Evolutionary conservation across 73 alveolate species (phyloP).

Genomic region (Breviolum minutum): DNA sequence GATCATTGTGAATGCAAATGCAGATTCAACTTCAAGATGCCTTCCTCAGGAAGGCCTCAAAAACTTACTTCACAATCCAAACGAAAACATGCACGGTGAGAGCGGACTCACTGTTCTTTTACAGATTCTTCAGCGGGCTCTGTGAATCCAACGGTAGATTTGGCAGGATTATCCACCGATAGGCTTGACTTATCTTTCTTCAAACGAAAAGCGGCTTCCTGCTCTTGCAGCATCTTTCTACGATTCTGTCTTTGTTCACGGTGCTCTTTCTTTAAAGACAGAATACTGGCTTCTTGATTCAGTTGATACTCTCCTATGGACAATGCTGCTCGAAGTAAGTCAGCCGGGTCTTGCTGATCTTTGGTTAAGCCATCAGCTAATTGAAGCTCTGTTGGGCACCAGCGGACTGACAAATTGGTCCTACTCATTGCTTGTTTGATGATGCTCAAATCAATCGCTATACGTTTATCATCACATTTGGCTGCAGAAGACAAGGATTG

Average conservation of each 20-base stretch:
- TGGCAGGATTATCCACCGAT: too few relatives aligned
- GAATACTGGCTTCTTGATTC: not conserved
- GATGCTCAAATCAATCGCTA: not conserved
- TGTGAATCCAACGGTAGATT: too few relatives aligned
- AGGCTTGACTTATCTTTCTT: too few relatives aligned
- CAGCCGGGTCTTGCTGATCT: not conserved
- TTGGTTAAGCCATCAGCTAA: not conserved
- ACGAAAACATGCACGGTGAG: too few relatives aligned
- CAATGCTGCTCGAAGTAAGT: not conserved
- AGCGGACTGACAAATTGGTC: not conserved
- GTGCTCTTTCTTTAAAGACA: not conserved
- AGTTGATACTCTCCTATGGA: not conserved
- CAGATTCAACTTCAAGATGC: too few relatives aligned
- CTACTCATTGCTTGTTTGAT: not conserved
- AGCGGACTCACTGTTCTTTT: too few relatives aligned
- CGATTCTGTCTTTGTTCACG: not conserved
- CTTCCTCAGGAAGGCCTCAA: too few relatives aligned
- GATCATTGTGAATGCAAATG: too few relatives aligned
- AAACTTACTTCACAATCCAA: too few relatives aligned
- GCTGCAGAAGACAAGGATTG: not conserved
- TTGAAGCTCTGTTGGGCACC: not conserved
- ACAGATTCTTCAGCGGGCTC: too few relatives aligned
- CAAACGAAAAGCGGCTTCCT: too few relatives aligned
- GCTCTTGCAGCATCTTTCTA: too few relatives aligned
- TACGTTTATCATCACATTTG: constrained; percentile 2